Conservation (phyloP, 148 eudicot genomes). For the Rhododendron molle region DNA sequence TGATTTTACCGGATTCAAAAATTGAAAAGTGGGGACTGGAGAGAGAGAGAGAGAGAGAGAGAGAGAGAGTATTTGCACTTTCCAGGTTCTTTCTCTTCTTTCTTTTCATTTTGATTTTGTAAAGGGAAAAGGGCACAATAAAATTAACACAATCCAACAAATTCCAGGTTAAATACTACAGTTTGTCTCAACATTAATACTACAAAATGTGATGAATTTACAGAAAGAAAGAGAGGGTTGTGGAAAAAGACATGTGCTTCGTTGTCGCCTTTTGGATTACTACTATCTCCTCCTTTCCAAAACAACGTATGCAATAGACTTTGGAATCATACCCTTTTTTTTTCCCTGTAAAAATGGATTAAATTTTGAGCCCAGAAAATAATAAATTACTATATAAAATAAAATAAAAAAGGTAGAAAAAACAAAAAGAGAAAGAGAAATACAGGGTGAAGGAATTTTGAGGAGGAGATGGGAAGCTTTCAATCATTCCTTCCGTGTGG, state of each 20-base stretch:
- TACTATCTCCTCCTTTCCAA: neutral
- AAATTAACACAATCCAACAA: neutral
- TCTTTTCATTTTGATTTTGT: neutral
- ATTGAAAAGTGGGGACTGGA: neutral
- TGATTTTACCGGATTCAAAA: slow-evolving; percentile 9
- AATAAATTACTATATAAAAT: too few relatives aligned
- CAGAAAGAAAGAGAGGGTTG: neutral
- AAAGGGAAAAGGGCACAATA: neutral
- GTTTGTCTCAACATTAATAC: neutral
- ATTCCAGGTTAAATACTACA: neutral
- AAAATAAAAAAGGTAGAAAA: too few relatives aligned
- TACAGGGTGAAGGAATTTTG: too few relatives aligned
- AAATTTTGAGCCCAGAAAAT: neutral
- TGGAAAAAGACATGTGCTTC: neutral
- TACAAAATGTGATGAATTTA: neutral
- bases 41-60: neutral
- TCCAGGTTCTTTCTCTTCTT: neutral
- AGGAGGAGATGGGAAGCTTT: too few relatives aligned
- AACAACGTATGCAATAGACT: neutral
- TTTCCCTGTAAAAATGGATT: neutral
- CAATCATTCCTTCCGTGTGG: too few relatives aligned
- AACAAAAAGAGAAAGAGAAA: too few relatives aligned
- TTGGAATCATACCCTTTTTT: neutral
- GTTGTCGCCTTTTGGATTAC: neutral
- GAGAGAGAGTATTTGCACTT: neutral